Base-by-base conservation (phyloP, 2,329 filamentous ascomycete species). In the Xylaria sp. region DNA sequence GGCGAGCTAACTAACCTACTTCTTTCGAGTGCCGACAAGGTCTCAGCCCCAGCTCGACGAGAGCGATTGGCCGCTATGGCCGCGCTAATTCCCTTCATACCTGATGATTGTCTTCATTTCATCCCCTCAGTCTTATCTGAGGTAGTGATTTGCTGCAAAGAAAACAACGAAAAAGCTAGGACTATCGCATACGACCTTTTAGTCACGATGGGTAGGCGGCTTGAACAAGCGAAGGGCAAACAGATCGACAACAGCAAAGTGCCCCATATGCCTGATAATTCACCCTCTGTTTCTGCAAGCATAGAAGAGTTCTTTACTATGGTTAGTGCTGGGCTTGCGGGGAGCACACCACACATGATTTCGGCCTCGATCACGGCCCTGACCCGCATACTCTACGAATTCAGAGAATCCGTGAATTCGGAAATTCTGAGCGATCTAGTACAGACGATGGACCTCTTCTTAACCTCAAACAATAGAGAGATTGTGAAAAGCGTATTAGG, bases 241-340 rank as follows among this genome's bases (percentile, higher is more conserved):
- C 85, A 86, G 58, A 96, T 99, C 70, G 87, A 95, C 75, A 97
- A 97, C 80, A 90, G 89, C 73, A 93, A 95, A 78, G 92, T 98
- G 2, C 88, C 93, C 1, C 90, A 95, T 78, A 97, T 98, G 93
- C 88, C 93, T 3, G 83, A 88, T 56, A 90, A 97, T 78, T 92
- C 94, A 0, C 91, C 93, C 2, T 84, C 90, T 36, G 94, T 91
- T 3, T 85, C 88, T 2, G 95, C 96, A 21, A 94, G 88, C 50
- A 88, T 99, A 45, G 95, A 98, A 76, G 96, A 98, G 80, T 98
- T 94, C 82, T 93, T 98, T 83, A 98, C 95, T 64, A 99, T 99
- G 96, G 92, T 98, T 34, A 97, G 93, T 73, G 96, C 96, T 57
- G 96, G 96, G 82, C 87, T 99, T 61, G 96, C 95, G 1, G 95